Evolutionary conservation across 208 protist species (phyloP).

Genomic region (Balamuthia mandrillaris): DNA sequence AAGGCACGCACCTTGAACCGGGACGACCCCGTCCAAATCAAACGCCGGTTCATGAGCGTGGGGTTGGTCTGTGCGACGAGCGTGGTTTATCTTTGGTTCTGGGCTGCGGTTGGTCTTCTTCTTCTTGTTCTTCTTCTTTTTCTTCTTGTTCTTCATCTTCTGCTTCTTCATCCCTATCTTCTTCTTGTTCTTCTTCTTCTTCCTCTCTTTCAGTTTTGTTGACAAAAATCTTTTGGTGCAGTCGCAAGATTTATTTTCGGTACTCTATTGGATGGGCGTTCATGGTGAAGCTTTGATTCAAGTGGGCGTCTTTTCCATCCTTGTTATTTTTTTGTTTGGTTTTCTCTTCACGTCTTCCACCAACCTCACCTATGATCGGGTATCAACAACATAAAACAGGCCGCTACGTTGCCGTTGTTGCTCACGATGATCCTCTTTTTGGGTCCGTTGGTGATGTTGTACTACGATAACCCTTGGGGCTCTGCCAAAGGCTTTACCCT

Average conservation of each 20-base stretch:
- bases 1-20: background rate
- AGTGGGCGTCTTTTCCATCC: background rate
- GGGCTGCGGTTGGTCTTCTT: background rate
- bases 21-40: slow-evolving; percentile 2
- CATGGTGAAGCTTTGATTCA: background rate
- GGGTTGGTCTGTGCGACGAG: background rate
- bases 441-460: slow-evolving; percentile 8
- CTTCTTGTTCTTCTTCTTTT: background rate
- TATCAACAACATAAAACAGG: too few species aligned
- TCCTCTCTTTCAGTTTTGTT: too few species aligned
- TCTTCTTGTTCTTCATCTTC: too few species aligned
- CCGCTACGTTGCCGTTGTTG: background rate
- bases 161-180: too few species aligned
- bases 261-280: slow-evolving; percentile 24
- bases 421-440: slow-evolving; percentile 34
- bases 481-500: background rate
- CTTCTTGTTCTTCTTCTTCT: too few species aligned
- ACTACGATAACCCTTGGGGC: slow-evolving; percentile 33
- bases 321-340: too few species aligned
- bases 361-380: too few species aligned
- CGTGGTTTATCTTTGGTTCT: background rate
- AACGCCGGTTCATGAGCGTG: slow-evolving; percentile 27
- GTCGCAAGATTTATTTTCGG: background rate
- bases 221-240: too few species aligned
- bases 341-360: too few species aligned